Evolutionary conservation across 495 filamentous ascomycete species (phyloP).

Genomic region (Aspergillus cavernicola): DNA sequence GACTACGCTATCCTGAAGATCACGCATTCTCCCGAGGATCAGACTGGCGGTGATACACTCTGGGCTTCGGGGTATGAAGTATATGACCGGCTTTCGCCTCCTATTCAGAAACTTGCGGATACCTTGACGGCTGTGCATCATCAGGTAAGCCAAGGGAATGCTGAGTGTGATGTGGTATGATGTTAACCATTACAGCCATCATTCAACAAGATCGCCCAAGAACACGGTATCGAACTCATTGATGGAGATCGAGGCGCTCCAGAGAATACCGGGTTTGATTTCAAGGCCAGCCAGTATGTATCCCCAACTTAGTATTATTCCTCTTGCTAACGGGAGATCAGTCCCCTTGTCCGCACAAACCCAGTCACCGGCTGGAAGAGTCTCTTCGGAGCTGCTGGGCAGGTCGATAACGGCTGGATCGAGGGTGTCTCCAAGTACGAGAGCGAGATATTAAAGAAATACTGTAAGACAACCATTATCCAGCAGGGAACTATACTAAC

Average conservation of each 20-base stretch:
- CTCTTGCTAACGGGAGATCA: neutral
- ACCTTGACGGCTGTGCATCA: neutral
- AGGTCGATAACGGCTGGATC: constrained; percentile 1
- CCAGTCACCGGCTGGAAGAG: constrained; percentile 12
- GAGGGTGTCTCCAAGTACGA: neutral
- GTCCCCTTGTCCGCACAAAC: constrained; percentile 8
- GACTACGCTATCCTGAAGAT: constrained; percentile 6
- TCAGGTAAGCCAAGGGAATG: too few relatives aligned
- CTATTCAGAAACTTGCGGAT: neutral
- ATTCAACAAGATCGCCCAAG: constrained; percentile 5
- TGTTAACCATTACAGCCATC: too few relatives aligned
- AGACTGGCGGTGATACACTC: constrained; percentile 8
- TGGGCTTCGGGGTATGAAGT: constrained; percentile 10
- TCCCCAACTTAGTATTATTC: neutral
- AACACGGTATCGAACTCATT: constrained; percentile 1
- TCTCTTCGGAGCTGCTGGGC: neutral
- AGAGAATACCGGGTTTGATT: constrained; percentile 2
- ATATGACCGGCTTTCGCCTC: constrained; percentile 6
- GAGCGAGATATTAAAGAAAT: constrained; percentile 5
- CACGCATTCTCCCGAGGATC: neutral
- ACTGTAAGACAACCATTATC: neutral
- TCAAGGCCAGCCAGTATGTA: constrained; percentile 7
- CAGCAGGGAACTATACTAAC: neutral
- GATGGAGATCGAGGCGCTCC: neutral
- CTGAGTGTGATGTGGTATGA: too few relatives aligned